Conservation (phyloP, 2,329 filamentous ascomycete genomes). For the Ceratocystis colombiana region DNA sequence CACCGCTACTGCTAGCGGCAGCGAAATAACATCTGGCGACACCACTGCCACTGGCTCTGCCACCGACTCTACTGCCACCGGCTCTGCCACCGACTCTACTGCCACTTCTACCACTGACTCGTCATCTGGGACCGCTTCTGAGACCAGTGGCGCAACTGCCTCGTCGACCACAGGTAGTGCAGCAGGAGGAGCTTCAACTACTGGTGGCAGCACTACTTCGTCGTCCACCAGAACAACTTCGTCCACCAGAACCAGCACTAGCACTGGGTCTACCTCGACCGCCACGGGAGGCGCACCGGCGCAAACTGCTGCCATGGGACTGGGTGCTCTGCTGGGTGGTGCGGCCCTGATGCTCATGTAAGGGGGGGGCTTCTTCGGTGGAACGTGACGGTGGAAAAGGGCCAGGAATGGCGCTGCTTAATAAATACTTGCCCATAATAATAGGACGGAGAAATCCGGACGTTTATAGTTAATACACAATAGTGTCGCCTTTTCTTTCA, state of each 20-base stretch:
- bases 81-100: slow-evolving; percentile 24
- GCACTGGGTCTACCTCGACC: slow-evolving; percentile 26
- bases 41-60: slow-evolving; percentile 23
- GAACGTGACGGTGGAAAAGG: neutral
- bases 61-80: slow-evolving; percentile 25
- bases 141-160: neutral
- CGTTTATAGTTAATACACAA: slow-evolving; percentile 12
- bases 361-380: slow-evolving; percentile 21
- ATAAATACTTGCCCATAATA: slow-evolving; percentile 12
- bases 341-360: slow-evolving; percentile 39
- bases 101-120: slow-evolving; percentile 28
- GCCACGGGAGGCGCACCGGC: slow-evolving; percentile 30
- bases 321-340: slow-evolving; percentile 41
- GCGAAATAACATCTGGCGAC: slow-evolving; percentile 19
- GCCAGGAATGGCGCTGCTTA: neutral
- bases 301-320: slow-evolving; percentile 37
- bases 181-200: too few species aligned
- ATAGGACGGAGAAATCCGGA: neutral
- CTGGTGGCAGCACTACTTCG: slow-evolving; percentile 21
- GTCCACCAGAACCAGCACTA: slow-evolving; percentile 24
- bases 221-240: slow-evolving; percentile 25
- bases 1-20: slow-evolving; percentile 24
- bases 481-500: neutral
- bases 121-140: slow-evolving; percentile 25
- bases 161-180: too few species aligned